Conservation (phyloP, 129 eudicot species). For the Erigeron canadensis region DNA sequence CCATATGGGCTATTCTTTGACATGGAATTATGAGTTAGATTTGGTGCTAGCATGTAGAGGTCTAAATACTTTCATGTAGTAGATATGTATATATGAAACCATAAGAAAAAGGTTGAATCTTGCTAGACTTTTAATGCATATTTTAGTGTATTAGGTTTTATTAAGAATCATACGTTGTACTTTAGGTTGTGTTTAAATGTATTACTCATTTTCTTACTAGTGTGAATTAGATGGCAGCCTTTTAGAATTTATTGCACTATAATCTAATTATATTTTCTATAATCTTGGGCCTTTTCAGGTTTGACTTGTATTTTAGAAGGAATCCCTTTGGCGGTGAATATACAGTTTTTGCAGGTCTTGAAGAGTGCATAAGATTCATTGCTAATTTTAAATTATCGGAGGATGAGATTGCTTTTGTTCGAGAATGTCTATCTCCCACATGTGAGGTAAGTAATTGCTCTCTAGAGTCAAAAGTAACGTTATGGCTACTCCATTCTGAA, state of each 20-base stretch:
- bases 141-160: conserved; percentile 1
- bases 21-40: too few species aligned
- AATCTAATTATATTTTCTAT: conserved; percentile 11
- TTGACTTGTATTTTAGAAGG: conserved; percentile 85
- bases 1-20: too few species aligned
- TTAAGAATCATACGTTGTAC: neutral
- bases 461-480: neutral
- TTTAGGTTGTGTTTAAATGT: neutral
- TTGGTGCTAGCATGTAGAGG: too few species aligned
- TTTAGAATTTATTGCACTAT: conserved; percentile 1
- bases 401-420: conserved; percentile 70
- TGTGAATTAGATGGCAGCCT: neutral
- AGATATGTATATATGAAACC: neutral
- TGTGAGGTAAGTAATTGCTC: conserved; percentile 67
- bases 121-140: neutral
- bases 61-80: too few species aligned
- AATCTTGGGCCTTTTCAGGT: conserved; percentile 49
- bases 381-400: conserved; percentile 76
- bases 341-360: conserved; percentile 92
- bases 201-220: neutral
- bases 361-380: conserved; percentile 90
- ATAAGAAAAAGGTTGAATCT: neutral
- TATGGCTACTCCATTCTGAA: neutral
- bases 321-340: conserved; percentile 97
- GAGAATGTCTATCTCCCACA: conserved; percentile 61